phyloP scores from a whole-genome alignment of 2,329 filamentous ascomycete genomes.

The Sclerotiophoma versabilis region DNA sequence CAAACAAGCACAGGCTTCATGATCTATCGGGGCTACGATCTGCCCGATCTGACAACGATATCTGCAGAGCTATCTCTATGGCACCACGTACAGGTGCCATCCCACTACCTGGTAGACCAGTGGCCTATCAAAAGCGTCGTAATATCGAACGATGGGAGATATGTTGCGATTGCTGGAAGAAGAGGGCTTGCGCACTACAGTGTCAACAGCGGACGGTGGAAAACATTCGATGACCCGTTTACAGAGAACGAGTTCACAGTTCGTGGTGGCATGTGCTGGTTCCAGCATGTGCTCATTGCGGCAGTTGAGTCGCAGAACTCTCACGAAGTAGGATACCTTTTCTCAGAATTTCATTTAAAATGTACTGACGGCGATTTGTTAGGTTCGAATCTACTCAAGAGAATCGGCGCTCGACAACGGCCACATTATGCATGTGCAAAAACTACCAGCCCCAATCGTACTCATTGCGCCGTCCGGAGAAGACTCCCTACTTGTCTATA shows the following conservation, averaged over 20 bases:
- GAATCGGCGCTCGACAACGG: conserved; percentile 79
- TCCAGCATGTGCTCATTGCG: conserved; percentile 91
- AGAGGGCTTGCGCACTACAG: conserved; percentile 95
- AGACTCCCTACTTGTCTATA: conserved; percentile 95
- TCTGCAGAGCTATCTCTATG: conserved; percentile 93
- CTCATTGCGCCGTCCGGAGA: conserved; percentile 88
- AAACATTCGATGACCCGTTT: conserved; percentile 82
- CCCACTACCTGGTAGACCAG: conserved; percentile 84
- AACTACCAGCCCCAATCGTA: conserved; percentile 84
- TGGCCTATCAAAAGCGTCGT: conserved; percentile 91
- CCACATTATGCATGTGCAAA: conserved; percentile 77
- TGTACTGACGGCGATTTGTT: conserved; percentile 11
- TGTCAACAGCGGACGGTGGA: conserved; percentile 92
- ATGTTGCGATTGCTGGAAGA: conserved; percentile 93
- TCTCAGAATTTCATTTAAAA: neutral
- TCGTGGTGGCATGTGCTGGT: conserved; percentile 97
- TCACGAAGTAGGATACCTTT: conserved; percentile 67
- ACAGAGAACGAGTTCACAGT: conserved; percentile 92
- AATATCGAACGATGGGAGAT: conserved; percentile 89
- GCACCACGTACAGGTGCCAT: conserved; percentile 88
- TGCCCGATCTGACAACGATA: conserved; percentile 88
- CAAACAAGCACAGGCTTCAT: conserved; percentile 89
- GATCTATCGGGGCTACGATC: conserved; percentile 91
- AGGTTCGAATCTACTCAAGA: conserved; percentile 89
- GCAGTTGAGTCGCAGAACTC: conserved; percentile 85